Conservation (phyloP, 129 eudicot species). For the Apium graveolens region DNA sequence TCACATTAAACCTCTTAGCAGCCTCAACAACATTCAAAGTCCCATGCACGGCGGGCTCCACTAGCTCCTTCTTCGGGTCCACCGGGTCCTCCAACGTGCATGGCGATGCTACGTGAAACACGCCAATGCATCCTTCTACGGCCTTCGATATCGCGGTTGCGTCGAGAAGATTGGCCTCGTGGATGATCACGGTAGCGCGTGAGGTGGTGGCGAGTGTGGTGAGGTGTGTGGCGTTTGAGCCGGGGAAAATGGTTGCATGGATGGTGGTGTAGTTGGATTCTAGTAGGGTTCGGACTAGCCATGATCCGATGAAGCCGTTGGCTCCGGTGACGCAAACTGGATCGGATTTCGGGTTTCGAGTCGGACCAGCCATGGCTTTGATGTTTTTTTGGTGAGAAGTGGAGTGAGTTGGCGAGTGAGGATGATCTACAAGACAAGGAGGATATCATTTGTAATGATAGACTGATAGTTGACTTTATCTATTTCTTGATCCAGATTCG, state of each 20-base stretch:
- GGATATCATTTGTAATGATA: neutral
- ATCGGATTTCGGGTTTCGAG: neutral
- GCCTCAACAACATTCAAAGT: slow-evolving; percentile 58
- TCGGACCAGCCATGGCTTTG: neutral
- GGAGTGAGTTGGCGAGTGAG: neutral
- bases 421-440: neutral
- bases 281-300: slow-evolving; percentile 50
- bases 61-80: slow-evolving; percentile 58
- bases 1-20: slow-evolving; percentile 37
- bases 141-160: slow-evolving; percentile 36
- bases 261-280: slow-evolving; percentile 60
- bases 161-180: slow-evolving; percentile 56
- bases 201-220: slow-evolving; percentile 40
- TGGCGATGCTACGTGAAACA: slow-evolving; percentile 87
- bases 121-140: slow-evolving; percentile 46
- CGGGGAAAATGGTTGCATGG: slow-evolving; percentile 60
- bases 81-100: slow-evolving; percentile 61
- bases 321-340: slow-evolving; percentile 61
- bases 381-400: neutral
- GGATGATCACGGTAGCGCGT: slow-evolving; percentile 30
- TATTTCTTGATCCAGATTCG: too few species aligned
- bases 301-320: slow-evolving; percentile 77
- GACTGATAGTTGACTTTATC: neutral
- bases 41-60: slow-evolving; percentile 69
- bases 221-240: slow-evolving; percentile 58